These are phyloP conservation scores for Arthrobotrys conoides DNA, from an alignment of 2,329 filamentous ascomycete genomes.

Conservation along the genomic window DNA sequence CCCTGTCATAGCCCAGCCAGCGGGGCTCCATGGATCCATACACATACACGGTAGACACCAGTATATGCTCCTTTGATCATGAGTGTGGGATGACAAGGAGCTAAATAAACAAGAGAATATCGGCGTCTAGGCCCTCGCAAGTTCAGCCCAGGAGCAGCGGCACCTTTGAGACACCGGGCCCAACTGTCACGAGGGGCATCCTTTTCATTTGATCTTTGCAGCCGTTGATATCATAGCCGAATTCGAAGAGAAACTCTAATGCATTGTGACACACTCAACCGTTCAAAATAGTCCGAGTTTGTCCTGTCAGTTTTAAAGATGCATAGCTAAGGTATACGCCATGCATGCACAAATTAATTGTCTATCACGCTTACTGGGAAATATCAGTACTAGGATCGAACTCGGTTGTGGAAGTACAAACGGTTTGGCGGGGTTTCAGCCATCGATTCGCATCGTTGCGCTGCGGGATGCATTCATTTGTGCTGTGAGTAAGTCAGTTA, in stretches of 20 bases:
- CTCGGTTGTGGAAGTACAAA: constrained; percentile 36
- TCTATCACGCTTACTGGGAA: background rate
- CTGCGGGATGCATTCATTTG: constrained; percentile 17
- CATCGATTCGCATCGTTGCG: constrained; percentile 38
- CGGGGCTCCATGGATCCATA: constrained; percentile 16
- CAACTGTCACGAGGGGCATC: constrained; percentile 50
- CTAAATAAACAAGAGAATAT: constrained; percentile 22
- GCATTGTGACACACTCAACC: constrained; percentile 36
- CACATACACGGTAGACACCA: constrained; percentile 1
- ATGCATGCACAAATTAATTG: constrained; percentile 15
- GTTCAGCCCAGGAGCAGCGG: constrained; percentile 7
- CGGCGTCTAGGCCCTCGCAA: constrained; percentile 41
- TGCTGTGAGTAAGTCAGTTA: constrained; percentile 22
- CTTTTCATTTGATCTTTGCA: constrained; percentile 54
- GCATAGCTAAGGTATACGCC: constrained; percentile 2
- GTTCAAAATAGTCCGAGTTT: constrained; percentile 9
- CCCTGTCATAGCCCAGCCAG: constrained; percentile 12
- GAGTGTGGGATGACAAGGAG: constrained; percentile 51
- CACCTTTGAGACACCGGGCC: constrained; percentile 1
- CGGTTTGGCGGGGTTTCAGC: constrained; percentile 52
- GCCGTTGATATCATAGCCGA: constrained; percentile 52
- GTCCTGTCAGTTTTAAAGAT: constrained; percentile 19
- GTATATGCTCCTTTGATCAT: constrained; percentile 4
- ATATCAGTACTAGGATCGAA: constrained; percentile 10
- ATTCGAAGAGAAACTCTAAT: constrained; percentile 33